Base-by-base conservation (phyloP, 768 basidiomycete genomes). In the Kwoniella sp. region DNA sequence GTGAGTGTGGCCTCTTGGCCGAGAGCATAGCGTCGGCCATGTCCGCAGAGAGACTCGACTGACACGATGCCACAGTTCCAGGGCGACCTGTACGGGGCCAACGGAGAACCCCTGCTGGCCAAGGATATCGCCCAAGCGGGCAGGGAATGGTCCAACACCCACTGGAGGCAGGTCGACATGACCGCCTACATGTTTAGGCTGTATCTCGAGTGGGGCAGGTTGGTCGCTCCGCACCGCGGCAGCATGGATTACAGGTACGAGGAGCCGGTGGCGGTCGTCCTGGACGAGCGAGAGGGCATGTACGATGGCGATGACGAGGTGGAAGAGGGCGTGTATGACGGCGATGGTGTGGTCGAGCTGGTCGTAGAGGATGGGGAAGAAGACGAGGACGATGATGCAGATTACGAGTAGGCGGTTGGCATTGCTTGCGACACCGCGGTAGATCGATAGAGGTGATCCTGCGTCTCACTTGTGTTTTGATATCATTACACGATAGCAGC, bases 161-260 rank as follows among this genome's bases (percentile, higher is more conserved):
- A 69, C 46, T 71, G 70, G 70, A 52, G 67, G 3, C 60, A 60
- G 34, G 67, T 59, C 17, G 67, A 71, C 39, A 71, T 71, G 69
- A 58, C 64, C 2, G 69, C 70, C 6, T 68, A 67, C 50, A 63
- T 69, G 36, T 69, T 71, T 46, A 59, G 70, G 23, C 56, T 72
- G 29, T 74, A 70, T 47, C 60, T 74, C 22, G 73, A 74, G 29
- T 74, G 69, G 69, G 73, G 65, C 11, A 59, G 73, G 29, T 46
- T 66, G 46, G 47, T 64, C 17, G 62, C 69, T n/a, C 37, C 46
- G 17, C 43, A 48, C 22, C 54, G 62, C 36, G n/a, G 33, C 6
- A 37, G 26, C 17, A 64, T 62, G 66, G 66, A 68, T 46, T 66
- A 68, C 27, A 56, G 47, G 15, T 67, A 62, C 48, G 46, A 60